Conservation (phyloP, 768 basidiomycete genomes). For the Leccinum ochraceum region DNA sequence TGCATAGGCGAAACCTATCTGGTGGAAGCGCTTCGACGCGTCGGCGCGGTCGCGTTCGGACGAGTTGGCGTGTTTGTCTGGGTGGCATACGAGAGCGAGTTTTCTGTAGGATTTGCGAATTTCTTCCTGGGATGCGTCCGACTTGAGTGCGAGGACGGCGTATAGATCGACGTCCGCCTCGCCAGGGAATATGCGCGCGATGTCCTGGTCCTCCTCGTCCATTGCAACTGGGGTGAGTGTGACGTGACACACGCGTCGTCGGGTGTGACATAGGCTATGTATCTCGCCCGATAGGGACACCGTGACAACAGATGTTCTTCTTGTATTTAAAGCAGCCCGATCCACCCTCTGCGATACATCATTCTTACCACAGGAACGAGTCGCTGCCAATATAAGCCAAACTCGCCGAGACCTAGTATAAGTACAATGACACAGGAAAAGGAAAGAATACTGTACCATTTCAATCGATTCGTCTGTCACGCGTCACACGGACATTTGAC, state of each 20-base stretch:
- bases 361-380: background rate
- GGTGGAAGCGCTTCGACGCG: constrained; percentile 82
- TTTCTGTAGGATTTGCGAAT: constrained; percentile 86
- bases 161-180: constrained; percentile 78
- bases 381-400: too few species aligned
- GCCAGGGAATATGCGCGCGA: constrained; percentile 75
- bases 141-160: constrained; percentile 59
- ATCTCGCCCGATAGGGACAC: background rate
- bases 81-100: constrained; percentile 80
- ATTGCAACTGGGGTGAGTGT: constrained; percentile 36
- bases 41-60: constrained; percentile 60
- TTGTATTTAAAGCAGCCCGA: background rate
- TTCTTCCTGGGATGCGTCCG: constrained; percentile 57
- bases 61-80: constrained; percentile 81
- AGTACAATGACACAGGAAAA: too few species aligned
- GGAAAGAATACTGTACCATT: too few species aligned
- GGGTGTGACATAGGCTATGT: too few species aligned
- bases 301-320: background rate
- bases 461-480: too few species aligned
- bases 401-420: too few species aligned
- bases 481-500: too few species aligned
- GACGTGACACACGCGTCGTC: constrained; percentile 2
- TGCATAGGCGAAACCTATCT: constrained; percentile 92
- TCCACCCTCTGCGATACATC: background rate
- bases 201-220: constrained; percentile 73